phyloP scores from a whole-genome alignment of 106 monocot genomes.

The Acanthochlamys bracteata region DNA sequence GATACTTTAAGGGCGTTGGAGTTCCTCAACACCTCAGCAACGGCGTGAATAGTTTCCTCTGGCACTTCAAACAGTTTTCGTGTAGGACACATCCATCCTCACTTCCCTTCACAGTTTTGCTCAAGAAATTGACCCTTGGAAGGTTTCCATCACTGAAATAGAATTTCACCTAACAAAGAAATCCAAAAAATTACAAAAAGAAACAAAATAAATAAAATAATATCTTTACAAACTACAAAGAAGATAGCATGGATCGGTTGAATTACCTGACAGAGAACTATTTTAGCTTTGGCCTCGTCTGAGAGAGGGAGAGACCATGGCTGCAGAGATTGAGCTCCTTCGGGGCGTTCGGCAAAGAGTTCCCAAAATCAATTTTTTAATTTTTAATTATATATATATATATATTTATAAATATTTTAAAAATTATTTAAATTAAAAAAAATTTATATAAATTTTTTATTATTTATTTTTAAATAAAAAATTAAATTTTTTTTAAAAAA shows the following conservation, averaged over 20 bases:
- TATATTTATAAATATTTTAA: no score
- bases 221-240: not conserved
- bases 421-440: no score
- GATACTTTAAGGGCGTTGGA: slow-evolving; percentile 69
- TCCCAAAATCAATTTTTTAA: no score
- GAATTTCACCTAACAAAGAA: slow-evolving; percentile 66
- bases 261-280: slow-evolving; percentile 66
- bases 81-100: slow-evolving; percentile 60
- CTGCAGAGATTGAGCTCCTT: not conserved
- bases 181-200: not conserved
- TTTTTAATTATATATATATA: no score
- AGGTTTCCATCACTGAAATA: slow-evolving; percentile 99
- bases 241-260: not conserved
- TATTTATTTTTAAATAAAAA: no score
- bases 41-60: slow-evolving; percentile 47
- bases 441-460: no score
- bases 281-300: slow-evolving; percentile 41
- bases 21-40: slow-evolving; percentile 52
- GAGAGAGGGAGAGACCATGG: slow-evolving; percentile 21
- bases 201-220: not conserved
- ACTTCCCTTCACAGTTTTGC: slow-evolving; percentile 41
- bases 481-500: no score
- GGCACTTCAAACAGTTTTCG: slow-evolving; percentile 44
- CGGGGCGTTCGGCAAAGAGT: no score
- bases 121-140: slow-evolving; percentile 71